Evolutionary conservation across 768 basidiomycete genomes (phyloP).

Genomic region (Gloeopeniophorella convolvens): DNA sequence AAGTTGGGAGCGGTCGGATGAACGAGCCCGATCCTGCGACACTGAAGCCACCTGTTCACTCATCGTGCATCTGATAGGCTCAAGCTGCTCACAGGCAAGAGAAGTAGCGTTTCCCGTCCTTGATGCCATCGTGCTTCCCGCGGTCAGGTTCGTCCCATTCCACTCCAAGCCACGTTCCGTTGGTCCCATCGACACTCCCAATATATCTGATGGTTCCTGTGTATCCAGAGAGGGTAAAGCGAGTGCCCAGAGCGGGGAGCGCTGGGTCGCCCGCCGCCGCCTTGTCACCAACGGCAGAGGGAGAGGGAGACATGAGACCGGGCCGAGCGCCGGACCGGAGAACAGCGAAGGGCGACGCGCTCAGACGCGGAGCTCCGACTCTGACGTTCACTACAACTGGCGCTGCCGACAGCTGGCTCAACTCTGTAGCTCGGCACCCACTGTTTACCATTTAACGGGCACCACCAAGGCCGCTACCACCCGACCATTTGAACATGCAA

Average conservation of each 20-base stretch:
- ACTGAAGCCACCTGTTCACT: constrained; percentile 32
- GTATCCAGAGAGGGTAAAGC: constrained; percentile 47
- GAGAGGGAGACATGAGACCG: constrained; percentile 4
- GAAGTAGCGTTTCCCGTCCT: constrained; percentile 77
- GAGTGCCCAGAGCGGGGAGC: constrained; percentile 41
- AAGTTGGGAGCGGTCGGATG: constrained; percentile 57
- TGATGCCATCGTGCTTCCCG: constrained; percentile 83
- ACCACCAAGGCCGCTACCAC: no score
- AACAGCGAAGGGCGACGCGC: no score
- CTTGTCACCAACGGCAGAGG: no score
- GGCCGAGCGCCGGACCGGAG: neutral
- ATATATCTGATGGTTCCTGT: constrained; percentile 66
- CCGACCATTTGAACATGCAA: constrained; percentile 11
- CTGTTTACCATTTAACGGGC: no score
- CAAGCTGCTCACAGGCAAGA: constrained; percentile 51
- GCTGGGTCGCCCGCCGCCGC: neutral
- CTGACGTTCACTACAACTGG: no score
- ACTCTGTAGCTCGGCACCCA: no score
- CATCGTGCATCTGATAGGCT: constrained; percentile 1
- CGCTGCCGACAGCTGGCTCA: no score
- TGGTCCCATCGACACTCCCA: constrained; percentile 56
- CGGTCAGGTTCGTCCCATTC: constrained; percentile 88
- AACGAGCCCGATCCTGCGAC: constrained; percentile 67
- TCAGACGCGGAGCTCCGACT: no score
- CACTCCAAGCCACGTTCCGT: constrained; percentile 85